Base-by-base conservation (phyloP, 768 basidiomycete species). In the Russula ochroleuca region DNA sequence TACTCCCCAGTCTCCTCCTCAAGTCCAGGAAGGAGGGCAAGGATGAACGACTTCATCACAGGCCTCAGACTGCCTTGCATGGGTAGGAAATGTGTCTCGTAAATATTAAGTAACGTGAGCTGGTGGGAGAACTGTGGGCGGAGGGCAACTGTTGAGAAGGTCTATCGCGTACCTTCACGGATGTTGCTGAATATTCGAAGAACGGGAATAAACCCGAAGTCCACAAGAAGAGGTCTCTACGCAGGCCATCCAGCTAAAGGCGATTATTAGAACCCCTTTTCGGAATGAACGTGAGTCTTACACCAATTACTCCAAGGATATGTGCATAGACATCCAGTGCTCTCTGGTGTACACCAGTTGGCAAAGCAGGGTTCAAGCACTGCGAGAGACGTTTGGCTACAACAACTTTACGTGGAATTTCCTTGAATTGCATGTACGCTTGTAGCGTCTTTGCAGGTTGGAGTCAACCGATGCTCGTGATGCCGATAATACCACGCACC, bases 171-270 rank as follows among this genome's bases (percentile, higher is more conserved):
- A 90, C 93, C 82, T 93, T 93, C 62, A 98, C 94, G 21, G 94
- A 94, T n/a, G 95, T 98, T n/a, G 96, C 89, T 11, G 97, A 94
- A 74, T 94, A 98, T 76, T 98, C 94, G 70, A 98, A 98, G 83
- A 98, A 98, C 0, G 97, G 97, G 73, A 99, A 98, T 6, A 99
- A 75, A 8, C 97, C 97, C 5, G 94, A 88, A 0, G 93, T 94
- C 97, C 97, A 99, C 21, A 98, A 78, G 5, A 90, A 81, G 2
- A 99, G 80, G 75, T 99, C 97, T 48, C 85, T 82, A 67, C 83
- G 83, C 48, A 99, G 74, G 11, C 96, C 94, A 69, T 95, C 96
- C 2, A 84, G 82, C 95, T 97, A 68, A 4, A 9, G 28, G 31
- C 0, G 13, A 25, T 40, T 50, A 64, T 31, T 64, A 14, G 33